Evolutionary conservation across 1,139 yeast species (phyloP).

Genomic region (Keqinozyma sinolaborantium): DNA sequence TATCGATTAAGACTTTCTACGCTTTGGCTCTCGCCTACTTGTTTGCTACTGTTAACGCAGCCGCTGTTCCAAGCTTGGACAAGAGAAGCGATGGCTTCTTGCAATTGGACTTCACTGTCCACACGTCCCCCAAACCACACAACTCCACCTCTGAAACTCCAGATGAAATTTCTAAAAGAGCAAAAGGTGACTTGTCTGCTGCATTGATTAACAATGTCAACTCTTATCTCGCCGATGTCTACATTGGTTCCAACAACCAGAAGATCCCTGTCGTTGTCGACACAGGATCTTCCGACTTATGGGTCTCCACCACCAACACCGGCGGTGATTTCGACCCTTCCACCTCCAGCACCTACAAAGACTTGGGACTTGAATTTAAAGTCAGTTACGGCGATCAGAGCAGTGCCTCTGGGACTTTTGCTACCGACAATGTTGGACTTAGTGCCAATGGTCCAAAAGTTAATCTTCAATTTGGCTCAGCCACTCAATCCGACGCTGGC

Average conservation of each 20-base stretch:
- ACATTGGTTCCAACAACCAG: conserved; percentile 19
- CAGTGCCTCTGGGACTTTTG: conserved; percentile 60
- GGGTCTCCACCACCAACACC: conserved; percentile 16
- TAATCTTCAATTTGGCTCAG: conserved; percentile 5
- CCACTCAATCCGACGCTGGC: neutral
- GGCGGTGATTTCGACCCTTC: conserved; percentile 11
- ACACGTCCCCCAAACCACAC: too few species aligned
- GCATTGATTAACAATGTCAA: conserved; percentile 37
- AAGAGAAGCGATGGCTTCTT: conserved; percentile 11
- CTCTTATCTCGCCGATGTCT: conserved; percentile 17
- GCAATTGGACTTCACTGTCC: conserved; percentile 9
- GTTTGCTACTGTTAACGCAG: conserved; percentile 7
- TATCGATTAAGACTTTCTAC: too few species aligned
- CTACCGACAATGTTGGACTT: conserved; percentile 42
- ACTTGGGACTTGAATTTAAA: conserved; percentile 27
- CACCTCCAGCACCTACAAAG: conserved; percentile 22
- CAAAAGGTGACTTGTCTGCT: conserved; percentile 19
- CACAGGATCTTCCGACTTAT: conserved; percentile 30
- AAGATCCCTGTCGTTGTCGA: conserved; percentile 18
- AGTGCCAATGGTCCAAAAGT: too few species aligned
- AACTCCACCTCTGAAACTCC: neutral
- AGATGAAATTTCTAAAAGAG: too few species aligned
- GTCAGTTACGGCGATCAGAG: conserved; percentile 62
- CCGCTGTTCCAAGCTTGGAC: conserved; percentile 7
- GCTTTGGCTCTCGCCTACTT: conserved; percentile 8